Base-by-base conservation (phyloP, 805 yeast species). In the Yarrowia alimentaria region DNA sequence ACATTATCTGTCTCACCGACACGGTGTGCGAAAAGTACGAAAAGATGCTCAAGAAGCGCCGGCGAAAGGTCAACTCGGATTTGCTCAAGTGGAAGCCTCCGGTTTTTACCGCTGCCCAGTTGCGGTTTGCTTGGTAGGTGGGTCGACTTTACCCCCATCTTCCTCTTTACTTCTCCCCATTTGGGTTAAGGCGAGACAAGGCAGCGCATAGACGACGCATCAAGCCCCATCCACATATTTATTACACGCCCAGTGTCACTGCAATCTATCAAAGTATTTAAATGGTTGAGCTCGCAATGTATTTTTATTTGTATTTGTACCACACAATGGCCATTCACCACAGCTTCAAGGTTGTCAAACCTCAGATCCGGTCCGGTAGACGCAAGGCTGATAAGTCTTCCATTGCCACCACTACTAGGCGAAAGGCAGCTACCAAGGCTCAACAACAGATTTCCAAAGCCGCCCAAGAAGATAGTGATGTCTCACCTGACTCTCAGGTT, bases 41-140 rank as follows among this genome's bases (percentile, higher is more conserved):
- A 17, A 81, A 79, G 62, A 60, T 71, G 55, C 78, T 78, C 64
- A 80, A 78, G 53, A 85, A 84, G 69, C 81, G 84, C 62, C 79
- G 82, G 60, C 91, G 87, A 60, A 75, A 78, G 49, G 75, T 93
- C 51, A 89, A 84, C 60, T 83, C 96, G 0, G 68, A 71, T 1
- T 78, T 77, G 60, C 72, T 93, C 53, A 71, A 74, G 13, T 93
- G 99, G 99, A 85, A 83, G 57, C 98, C 99, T 7, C 99, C 99
- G 0, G 84, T 86, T 3, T 68, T 84, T 64, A 91, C 97, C 3
- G 96, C 97, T 18, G 90, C 95, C 50, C 98, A 93, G 71, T 72
- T 93, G 61, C 75, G 97, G 60, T 93, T 93, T 68, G 97, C 96
- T 3, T 90, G 97, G 96, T 90, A 68, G n/a, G n/a, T n/a, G n/a